phyloP scores from a whole-genome alignment of 2,329 filamentous ascomycete species.

The Colletotrichum acutatum region DNA sequence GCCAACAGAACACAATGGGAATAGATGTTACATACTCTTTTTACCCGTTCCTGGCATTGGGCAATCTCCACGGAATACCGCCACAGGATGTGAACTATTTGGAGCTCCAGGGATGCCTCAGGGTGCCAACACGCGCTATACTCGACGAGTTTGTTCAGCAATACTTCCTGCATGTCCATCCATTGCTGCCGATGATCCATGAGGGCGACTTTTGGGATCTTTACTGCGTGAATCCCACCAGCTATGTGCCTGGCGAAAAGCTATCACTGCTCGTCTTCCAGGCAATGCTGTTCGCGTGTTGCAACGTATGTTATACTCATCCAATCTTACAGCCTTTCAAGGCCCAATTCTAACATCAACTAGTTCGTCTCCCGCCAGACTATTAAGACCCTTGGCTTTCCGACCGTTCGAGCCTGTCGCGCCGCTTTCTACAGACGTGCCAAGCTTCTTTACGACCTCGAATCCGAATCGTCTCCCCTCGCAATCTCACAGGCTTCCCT shows the following conservation, averaged over 20 bases:
- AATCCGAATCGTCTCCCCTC: constrained; percentile 54
- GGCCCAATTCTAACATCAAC: constrained; percentile 21
- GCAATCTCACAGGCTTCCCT: constrained; percentile 54
- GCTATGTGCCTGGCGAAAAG: constrained; percentile 38
- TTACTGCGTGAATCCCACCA: constrained; percentile 44
- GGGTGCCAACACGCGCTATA: constrained; percentile 52
- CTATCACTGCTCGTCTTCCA: constrained; percentile 58
- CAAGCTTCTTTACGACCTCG: constrained; percentile 56
- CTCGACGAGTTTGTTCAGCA: constrained; percentile 61
- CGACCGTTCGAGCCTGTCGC: constrained; percentile 54
- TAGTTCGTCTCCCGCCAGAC: constrained; percentile 52
- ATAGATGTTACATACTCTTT: constrained; percentile 54
- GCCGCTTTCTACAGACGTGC: constrained; percentile 53
- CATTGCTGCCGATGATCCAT: constrained; percentile 54
- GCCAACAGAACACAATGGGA: constrained; percentile 42
- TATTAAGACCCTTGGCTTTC: constrained; percentile 54
- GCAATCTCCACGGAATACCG: constrained; percentile 47
- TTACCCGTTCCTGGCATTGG: constrained; percentile 54
- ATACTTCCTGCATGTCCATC: constrained; percentile 60
- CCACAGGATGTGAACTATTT: constrained; percentile 60
- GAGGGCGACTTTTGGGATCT: constrained; percentile 59
- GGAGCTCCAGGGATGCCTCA: constrained; percentile 57
- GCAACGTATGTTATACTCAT: constrained; percentile 45
- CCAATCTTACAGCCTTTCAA: neutral
- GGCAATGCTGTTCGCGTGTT: constrained; percentile 57